Base-by-base conservation (phyloP, 148 eudicot genomes). In the Amaranthus hypochondriacus region DNA sequence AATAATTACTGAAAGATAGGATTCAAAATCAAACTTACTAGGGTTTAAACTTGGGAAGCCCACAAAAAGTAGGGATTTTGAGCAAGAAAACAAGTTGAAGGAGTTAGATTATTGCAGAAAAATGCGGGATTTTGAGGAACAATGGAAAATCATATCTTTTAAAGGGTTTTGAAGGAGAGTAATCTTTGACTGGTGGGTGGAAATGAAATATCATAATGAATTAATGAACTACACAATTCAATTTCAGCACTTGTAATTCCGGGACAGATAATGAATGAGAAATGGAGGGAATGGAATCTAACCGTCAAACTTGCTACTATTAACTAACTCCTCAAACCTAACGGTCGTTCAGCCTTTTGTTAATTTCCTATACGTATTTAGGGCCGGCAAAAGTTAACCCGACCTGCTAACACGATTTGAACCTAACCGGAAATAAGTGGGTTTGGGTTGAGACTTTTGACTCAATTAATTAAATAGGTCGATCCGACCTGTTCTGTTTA, bases 111-210 rank as follows among this genome's bases (percentile, higher is more conserved):
- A 7, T 51, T 42, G 59, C 0, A 58, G 44, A 70, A 56, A 75
- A 58, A 64, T 55, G n/a, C 12, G 12, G 49, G 48, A 74, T 39
- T 56, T 74, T 56, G 60, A 44, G n/a, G 68, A 4, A 9, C n/a
- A 65, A 58, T 59, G n/a, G 49, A 48, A 76, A 3, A 28, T 12
- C 48, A 72, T 69, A 59, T 54, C 47, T 47, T 75, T 66, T 74
- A 80, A 75, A 79, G 82, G 71, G 71, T 64, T 69, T 18, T 21
- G 28, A 70, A 56, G 67, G n/a, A 8, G 53, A 57, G 10, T 49
- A 55, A 63, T 15, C 10, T 1, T 76, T 80, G 83, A 76, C 76
- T 59, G 76, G 79, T 80, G 42, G 79, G 52, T 80, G 54, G 11
- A 51, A 70, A 47, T 80, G 54, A 7, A 51, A 70, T 8, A 58